Evolutionary conservation across 1,284 basidiomycete species (phyloP).

Genomic region (Leccinum subrobustum): DNA sequence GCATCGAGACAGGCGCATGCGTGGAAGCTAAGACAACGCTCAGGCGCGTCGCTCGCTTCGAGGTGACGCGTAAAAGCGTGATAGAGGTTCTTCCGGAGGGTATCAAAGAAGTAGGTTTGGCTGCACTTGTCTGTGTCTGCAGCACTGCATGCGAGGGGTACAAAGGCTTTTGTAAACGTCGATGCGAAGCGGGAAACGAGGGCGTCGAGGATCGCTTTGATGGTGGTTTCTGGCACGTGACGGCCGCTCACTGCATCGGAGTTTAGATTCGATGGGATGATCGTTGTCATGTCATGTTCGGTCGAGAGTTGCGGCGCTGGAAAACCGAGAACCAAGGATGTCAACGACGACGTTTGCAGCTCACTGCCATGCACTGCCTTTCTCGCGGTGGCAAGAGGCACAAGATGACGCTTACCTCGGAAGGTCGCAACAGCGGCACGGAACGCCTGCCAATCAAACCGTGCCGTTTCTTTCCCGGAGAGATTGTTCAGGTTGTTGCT

Average conservation of each 20-base stretch:
- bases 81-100: slow-evolving; percentile 8
- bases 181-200: slow-evolving; percentile 7
- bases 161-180: background rate
- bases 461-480: background rate
- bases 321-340: background rate
- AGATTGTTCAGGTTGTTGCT: background rate
- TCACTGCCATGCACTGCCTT: background rate
- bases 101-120: slow-evolving; percentile 3
- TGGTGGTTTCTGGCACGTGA: background rate
- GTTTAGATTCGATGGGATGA: background rate
- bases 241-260: background rate
- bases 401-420: background rate
- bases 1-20: background rate
- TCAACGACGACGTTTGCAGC: background rate
- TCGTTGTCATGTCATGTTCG: slow-evolving; percentile 1
- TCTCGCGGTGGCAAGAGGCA: background rate
- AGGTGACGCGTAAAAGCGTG: slow-evolving; percentile 5
- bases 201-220: slow-evolving; percentile 4
- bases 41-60: slow-evolving; percentile 3
- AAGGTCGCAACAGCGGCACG: slow-evolving; percentile 1
- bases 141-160: background rate
- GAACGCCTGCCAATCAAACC: slow-evolving; percentile 8
- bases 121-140: background rate
- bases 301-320: slow-evolving; percentile 1
- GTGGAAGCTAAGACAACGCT: slow-evolving; percentile 4